Percentiles rank a stretch among this genome's conserved stretches.
Evolutionary conservation across 306 rosid genomes (phyloP).

Genomic region (Comarum palustre): DNA sequence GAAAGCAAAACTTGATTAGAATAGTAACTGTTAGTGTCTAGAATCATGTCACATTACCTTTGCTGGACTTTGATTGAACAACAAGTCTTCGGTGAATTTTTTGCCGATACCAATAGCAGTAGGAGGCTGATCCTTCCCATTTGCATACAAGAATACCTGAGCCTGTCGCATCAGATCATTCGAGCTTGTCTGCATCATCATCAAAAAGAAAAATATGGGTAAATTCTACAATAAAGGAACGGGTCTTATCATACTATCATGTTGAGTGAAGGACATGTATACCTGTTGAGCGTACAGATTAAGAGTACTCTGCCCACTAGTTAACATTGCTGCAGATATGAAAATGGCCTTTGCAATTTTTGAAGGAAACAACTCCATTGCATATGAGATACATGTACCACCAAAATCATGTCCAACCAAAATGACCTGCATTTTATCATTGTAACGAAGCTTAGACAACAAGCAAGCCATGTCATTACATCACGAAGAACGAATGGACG

Average conservation of each 20-base stretch:
- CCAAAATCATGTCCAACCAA: conserved; percentile 90
- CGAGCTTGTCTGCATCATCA: conserved; percentile 47
- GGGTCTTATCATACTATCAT: not conserved
- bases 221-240: not conserved
- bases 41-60: conserved; percentile 46
- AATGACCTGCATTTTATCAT: conserved; percentile 45
- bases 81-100: conserved; percentile 53
- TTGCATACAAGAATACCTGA: conserved; percentile 59
- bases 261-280: conserved; percentile 12
- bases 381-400: conserved; percentile 71
- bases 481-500: not conserved
- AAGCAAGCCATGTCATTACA: not conserved
- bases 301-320: conserved; percentile 64
- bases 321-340: conserved; percentile 72
- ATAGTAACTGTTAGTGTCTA: not conserved
- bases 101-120: conserved; percentile 60
- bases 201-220: not conserved
- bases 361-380: conserved; percentile 65
- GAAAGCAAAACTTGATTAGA: not conserved
- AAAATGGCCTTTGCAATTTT: conserved; percentile 72
- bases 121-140: conserved; percentile 68
- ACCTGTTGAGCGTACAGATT: conserved; percentile 72
- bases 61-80: conserved; percentile 75
- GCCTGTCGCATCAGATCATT: conserved; percentile 65
- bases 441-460: not conserved